phyloP scores from a whole-genome alignment of 2,329 filamentous ascomycete species.

The Exophiala viscosa region DNA sequence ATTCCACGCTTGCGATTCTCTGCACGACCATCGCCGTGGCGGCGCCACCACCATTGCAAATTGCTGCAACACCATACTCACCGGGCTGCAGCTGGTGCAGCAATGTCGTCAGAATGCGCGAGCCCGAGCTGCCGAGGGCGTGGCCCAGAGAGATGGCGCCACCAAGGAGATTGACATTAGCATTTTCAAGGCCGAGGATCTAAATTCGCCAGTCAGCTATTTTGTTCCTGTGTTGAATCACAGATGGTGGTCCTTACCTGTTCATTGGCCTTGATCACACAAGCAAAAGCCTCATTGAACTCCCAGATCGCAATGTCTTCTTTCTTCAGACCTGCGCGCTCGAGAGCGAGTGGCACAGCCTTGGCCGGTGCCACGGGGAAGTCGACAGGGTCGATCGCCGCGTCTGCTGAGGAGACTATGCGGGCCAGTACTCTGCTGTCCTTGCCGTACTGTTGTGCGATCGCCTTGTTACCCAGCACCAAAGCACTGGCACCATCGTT shows the following conservation, averaged over 20 bases:
- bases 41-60: constrained; percentile 94
- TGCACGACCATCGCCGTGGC: constrained; percentile 91
- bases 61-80: constrained; percentile 91
- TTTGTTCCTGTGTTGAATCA: background rate
- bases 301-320: constrained; percentile 94
- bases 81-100: constrained; percentile 87
- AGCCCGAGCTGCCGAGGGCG: constrained; percentile 88
- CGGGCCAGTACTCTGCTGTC: constrained; percentile 79
- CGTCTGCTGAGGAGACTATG: constrained; percentile 82
- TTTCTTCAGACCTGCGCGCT: constrained; percentile 83
- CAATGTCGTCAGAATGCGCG: constrained; percentile 82
- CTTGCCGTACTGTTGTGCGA: constrained; percentile 75
- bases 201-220: constrained; percentile 21
- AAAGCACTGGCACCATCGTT: constrained; percentile 93
- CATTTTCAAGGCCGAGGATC: constrained; percentile 76
- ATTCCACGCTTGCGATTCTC: constrained; percentile 58
- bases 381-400: constrained; percentile 84
- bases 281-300: constrained; percentile 97
- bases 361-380: constrained; percentile 91
- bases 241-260: constrained; percentile 55
- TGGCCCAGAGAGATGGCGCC: constrained; percentile 91
- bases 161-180: constrained; percentile 80
- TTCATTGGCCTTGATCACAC: constrained; percentile 89
- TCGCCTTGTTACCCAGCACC: constrained; percentile 74
- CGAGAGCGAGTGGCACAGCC: constrained; percentile 83